phyloP scores from a whole-genome alignment of 139 green algal genomes.

The Chlamydomonas eustigma region DNA sequence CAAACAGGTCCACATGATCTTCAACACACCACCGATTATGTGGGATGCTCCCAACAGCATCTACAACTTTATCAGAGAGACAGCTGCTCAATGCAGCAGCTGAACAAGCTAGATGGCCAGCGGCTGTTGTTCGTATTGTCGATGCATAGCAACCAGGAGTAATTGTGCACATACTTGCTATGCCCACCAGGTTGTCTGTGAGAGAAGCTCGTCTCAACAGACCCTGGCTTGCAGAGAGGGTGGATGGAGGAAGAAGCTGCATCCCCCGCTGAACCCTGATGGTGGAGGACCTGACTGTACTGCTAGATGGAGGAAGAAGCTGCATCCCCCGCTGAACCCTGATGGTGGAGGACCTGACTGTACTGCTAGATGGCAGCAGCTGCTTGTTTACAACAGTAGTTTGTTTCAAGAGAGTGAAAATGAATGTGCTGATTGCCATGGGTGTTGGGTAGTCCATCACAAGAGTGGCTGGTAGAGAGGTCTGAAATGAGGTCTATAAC shows the following conservation, averaged over 20 bases:
- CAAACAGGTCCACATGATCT: conserved; percentile 10
- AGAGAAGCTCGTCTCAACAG: background rate
- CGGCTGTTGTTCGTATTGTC: too few relatives aligned
- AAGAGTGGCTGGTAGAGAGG: conserved; percentile 54
- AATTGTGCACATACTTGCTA: background rate
- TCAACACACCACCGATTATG: conserved; percentile 24
- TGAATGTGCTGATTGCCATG: conserved; percentile 2
- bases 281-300: too few relatives aligned
- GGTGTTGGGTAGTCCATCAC: conserved; percentile 61
- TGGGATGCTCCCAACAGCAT: conserved; percentile 25
- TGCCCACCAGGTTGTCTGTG: background rate
- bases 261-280: too few relatives aligned
- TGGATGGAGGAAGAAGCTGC: too few relatives aligned
- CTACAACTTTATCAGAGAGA: too few relatives aligned
- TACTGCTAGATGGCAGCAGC: too few relatives aligned
- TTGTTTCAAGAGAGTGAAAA: conserved; percentile 3
- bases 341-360: too few relatives aligned
- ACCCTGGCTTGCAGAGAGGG: background rate
- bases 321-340: too few relatives aligned
- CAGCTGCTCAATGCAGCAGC: too few relatives aligned
- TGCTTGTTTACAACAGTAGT: background rate
- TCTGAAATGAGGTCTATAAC: background rate
- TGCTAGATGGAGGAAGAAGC: too few relatives aligned
- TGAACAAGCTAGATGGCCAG: too few relatives aligned
- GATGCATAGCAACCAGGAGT: background rate